Base-by-base conservation (phyloP, 2,329 filamentous ascomycete species). In the Microascus cirrosus region DNA sequence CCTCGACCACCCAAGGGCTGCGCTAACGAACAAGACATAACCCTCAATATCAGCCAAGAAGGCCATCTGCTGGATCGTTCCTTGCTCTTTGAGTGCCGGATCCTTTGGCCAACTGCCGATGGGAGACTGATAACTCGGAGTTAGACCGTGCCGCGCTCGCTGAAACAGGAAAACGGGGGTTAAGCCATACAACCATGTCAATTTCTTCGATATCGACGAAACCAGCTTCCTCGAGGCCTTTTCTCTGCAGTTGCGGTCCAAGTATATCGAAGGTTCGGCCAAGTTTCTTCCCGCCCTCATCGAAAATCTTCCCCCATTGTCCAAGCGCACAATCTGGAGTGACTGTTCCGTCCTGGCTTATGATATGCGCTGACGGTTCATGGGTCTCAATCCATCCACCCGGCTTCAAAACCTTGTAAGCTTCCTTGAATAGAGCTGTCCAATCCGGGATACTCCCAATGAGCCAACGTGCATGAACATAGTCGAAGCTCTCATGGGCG, bases 381-480 rank as follows among this genome's bases (percentile, higher is more conserved):
- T 65, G 54, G 36, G 64, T 59, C 56, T 70, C 65, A 12, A 70
- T 58, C 63, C 65, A 71, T 13, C 68, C 69, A 2, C 69, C 68
- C 0, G 67, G 67, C 61, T 77, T 77, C 20, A 82, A 67, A 60
- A 82, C 76, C 57, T 69, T 69, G 60, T 69, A 80, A 0, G 76
- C 68, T 59, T 81, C 78, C 18, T 68, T 67, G 59, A 86, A 77
- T 6, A 87, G 69, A 13, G 75, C 69, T 20, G 74, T 71, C 71
- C 83, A 87, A 62, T 83, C 77, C 1, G 72, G 68, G 61, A 86
- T 78, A 53, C 77, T 75, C 20, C 84, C 84, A 2, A 74, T 72
- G 69, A 87, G 74, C 62, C 81, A 65, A 3, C 79, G 76, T 2
- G 80, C 76, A 67, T 85, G 83, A 58, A 87, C 76, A 59, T 80